Conservation (phyloP, 345 rosid genomes). For the Populus euphratica region DNA sequence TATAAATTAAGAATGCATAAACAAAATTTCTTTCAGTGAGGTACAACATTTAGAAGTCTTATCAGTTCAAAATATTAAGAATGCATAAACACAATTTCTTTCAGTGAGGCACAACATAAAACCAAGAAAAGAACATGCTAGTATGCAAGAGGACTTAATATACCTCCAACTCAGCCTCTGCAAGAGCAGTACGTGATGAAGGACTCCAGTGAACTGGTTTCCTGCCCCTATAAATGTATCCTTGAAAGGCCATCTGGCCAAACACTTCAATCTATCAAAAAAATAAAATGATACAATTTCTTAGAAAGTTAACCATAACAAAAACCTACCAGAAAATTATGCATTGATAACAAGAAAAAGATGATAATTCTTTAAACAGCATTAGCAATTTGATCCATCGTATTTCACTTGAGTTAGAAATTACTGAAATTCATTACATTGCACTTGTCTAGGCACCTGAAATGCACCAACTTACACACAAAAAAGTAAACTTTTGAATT, state of each 20-base stretch:
- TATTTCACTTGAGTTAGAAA: not conserved
- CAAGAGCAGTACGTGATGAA: conserved; percentile 94
- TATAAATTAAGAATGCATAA: not conserved
- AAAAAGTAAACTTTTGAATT: not conserved
- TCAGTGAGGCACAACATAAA: not conserved
- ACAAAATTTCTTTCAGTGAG: not conserved
- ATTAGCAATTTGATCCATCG: not conserved
- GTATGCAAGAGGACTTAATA: conserved; percentile 2
- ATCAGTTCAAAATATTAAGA: not conserved
- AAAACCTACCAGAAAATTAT: not conserved
- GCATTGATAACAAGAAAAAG: not conserved
- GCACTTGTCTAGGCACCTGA: not conserved
- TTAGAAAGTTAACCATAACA: conserved; percentile 6
- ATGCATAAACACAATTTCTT: not conserved
- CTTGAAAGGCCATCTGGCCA: conserved; percentile 83
- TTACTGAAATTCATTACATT: not conserved
- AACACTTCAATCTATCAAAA: conserved; percentile 81
- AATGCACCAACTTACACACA: not conserved
- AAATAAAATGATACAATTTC: conserved; percentile 16
- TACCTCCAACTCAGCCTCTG: conserved; percentile 99
- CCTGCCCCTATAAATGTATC: conserved; percentile 85
- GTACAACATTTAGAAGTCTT: not conserved
- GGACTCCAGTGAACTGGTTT: conserved; percentile 99
- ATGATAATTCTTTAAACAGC: not conserved
- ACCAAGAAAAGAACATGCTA: not conserved